Evolutionary conservation across 345 rosid genomes (phyloP).

Genomic region (Ceriops tagal): DNA sequence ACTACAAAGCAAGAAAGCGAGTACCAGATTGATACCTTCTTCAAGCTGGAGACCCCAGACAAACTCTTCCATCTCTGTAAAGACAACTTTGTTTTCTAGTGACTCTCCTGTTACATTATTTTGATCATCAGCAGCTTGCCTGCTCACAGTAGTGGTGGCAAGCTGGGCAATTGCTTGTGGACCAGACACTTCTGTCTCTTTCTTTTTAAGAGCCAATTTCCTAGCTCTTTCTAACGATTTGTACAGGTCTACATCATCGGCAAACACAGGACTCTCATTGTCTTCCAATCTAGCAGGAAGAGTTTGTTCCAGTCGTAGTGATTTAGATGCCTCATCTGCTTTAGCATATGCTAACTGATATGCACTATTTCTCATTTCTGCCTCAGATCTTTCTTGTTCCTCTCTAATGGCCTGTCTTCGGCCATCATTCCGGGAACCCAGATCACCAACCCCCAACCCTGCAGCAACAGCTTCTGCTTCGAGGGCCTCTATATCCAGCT

Average conservation of each 20-base stretch:
- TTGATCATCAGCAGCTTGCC: slow-evolving; percentile 46
- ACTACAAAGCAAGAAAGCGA: background rate
- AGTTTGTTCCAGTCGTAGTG: slow-evolving; percentile 58
- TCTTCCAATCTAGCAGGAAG: slow-evolving; percentile 48
- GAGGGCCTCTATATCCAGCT: slow-evolving; percentile 77
- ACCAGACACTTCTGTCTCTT: slow-evolving; percentile 54
- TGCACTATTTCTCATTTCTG: slow-evolving; percentile 72
- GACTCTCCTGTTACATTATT: slow-evolving; percentile 43
- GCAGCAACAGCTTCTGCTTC: slow-evolving; percentile 88
- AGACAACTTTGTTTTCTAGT: slow-evolving; percentile 76
- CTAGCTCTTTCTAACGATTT: slow-evolving; percentile 80
- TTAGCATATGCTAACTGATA: slow-evolving; percentile 71
- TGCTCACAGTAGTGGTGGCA: slow-evolving; percentile 41
- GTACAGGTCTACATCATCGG: slow-evolving; percentile 72
- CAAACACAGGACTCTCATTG: slow-evolving; percentile 52
- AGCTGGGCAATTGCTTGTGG: slow-evolving; percentile 73
- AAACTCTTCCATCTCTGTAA: slow-evolving; percentile 94
- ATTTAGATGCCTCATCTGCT: slow-evolving; percentile 87
- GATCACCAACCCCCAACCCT: slow-evolving; percentile 85
- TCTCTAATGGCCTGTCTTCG: slow-evolving; percentile 76
- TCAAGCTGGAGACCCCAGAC: slow-evolving; percentile 82
- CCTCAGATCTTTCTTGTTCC: slow-evolving; percentile 72
- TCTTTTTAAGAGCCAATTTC: slow-evolving; percentile 73
- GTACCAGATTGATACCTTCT: slow-evolving; percentile 49
- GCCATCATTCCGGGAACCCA: slow-evolving; percentile 82